These are phyloP conservation scores for Tricholoma bakamatsutake DNA, from an alignment of 768 basidiomycete species.

Conservation along the genomic window DNA sequence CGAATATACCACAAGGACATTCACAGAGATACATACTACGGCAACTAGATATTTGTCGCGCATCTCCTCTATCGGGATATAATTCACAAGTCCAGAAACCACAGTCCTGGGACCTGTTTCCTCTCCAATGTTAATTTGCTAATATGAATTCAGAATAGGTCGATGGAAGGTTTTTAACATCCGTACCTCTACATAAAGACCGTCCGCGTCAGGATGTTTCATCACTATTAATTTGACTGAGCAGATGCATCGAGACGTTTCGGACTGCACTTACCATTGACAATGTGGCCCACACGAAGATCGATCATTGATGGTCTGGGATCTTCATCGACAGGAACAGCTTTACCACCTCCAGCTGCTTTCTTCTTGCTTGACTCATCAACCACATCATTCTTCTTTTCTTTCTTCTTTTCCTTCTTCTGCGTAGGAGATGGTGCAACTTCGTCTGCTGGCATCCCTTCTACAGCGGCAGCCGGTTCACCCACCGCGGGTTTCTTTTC, in stretches of 20 bases:
- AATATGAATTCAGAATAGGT: not conserved
- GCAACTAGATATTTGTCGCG: conserved; percentile 75
- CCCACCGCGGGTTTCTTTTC: conserved; percentile 42
- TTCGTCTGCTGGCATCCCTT: conserved; percentile 16
- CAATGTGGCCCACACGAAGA: conserved; percentile 86
- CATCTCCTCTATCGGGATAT: conserved; percentile 95
- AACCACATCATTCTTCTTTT: conserved; percentile 41
- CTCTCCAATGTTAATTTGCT: conserved; percentile 97
- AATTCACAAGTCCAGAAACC: conserved; percentile 93
- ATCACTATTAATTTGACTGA: conserved; percentile 50
- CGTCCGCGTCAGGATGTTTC: conserved; percentile 96
- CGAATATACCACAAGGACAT: not conserved
- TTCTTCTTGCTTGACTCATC: conserved; percentile 34
- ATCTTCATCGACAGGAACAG: conserved; percentile 57
- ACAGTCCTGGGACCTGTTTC: conserved; percentile 93
- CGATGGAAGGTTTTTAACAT: not conserved
- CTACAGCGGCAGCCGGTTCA: conserved; percentile 25
- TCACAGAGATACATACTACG: conserved; percentile 47
- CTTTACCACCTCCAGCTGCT: conserved; percentile 34
- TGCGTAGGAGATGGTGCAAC: conserved; percentile 24
- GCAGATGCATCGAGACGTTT: not conserved
- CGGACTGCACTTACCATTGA: conserved; percentile 62
- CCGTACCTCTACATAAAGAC: conserved; percentile 88
- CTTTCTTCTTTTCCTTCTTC: conserved; percentile 57
- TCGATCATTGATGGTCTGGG: conserved; percentile 97